Evolutionary conservation across 352 stramenopile species (phyloP).

Genomic region (Pythium rishiriense): DNA sequence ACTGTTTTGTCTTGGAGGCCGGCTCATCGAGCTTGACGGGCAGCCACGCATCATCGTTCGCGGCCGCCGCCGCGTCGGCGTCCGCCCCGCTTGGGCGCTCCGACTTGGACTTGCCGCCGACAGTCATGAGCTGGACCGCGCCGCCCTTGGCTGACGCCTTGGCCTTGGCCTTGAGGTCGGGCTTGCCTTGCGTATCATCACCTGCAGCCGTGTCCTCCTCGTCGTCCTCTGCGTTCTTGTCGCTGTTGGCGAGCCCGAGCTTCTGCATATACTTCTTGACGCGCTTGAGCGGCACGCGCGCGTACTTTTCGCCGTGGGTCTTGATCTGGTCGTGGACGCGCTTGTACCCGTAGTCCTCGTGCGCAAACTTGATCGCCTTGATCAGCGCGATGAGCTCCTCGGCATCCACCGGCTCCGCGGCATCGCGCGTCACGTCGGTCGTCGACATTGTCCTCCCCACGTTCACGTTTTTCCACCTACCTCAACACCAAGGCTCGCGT

Average conservation of each 20-base stretch:
- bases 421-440: conserved; percentile 2
- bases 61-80: conserved; percentile 1
- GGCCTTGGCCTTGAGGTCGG: conserved; percentile 20
- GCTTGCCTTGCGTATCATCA: background rate
- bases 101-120: conserved; percentile 78
- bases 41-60: conserved; percentile 56
- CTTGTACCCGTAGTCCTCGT: conserved; percentile 82
- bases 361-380: conserved; percentile 87
- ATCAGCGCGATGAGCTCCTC: conserved; percentile 85
- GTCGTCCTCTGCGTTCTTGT: conserved; percentile 20
- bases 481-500: background rate
- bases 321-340: conserved; percentile 77
- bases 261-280: conserved; percentile 89
- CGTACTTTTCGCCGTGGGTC: conserved; percentile 78
- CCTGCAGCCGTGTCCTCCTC: conserved; percentile 8
- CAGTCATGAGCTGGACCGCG: conserved; percentile 80
- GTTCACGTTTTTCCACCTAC: background rate
- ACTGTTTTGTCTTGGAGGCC: conserved; percentile 71
- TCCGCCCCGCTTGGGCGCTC: conserved; percentile 24
- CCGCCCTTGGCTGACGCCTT: conserved; percentile 27
- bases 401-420: conserved; percentile 42
- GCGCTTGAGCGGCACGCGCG: conserved; percentile 71
- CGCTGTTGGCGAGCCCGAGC: conserved; percentile 49
- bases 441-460: conserved; percentile 5
- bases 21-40: conserved; percentile 85